Evolutionary conservation across 768 basidiomycete species (phyloP), one percentile per base, ranked within the genome.

Genomic region (Termitomyces eurrhizus): DNA sequence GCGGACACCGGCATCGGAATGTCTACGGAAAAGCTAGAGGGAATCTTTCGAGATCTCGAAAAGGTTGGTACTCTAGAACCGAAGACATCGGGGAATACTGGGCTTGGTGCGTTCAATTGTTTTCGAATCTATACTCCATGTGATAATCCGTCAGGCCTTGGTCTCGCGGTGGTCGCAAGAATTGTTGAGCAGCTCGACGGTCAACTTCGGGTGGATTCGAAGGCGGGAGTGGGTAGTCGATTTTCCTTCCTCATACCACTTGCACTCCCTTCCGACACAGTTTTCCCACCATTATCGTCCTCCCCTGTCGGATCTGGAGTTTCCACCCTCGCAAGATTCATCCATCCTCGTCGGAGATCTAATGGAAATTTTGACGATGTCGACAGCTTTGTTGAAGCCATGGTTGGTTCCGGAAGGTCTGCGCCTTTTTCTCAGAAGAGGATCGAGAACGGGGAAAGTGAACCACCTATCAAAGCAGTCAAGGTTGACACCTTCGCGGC

Each of bases 131-230:
- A 1, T 60, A 7, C 4, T 11, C n/a, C 39, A 46, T 13, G 29
- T 46, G 29, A 54, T 16, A 26, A n/a, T 36, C 0, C 7, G 36
- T 24, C 42, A 78, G 89, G 90, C 6, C 78, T 93, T 14, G 91
- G 91, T 4, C 75, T 92, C 35, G 91, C 92, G 4, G 88, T 92
- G 7, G 91, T 93, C 12, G 89, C 89, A 0, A 79, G 90, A 16
- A 90, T 92, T 45, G 87, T 92, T 4, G 86, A 88, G 65, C 90
- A 90, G 62, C 79, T 92, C 1, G 87, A 85, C 0, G 92, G 91
- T 3, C 90, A 90, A 69, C 79, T 94, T 2, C 83, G 88, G 7
- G 90, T 91, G 4, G 88, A 92, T 59, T 92, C 89, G 0, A 80
- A 82, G 54, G 75, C 84, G n/a, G 79, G 77, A 49, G 71, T 80